phyloP scores from a whole-genome alignment of 2,329 filamentous ascomycete species.

The Diaporthe sp. region DNA sequence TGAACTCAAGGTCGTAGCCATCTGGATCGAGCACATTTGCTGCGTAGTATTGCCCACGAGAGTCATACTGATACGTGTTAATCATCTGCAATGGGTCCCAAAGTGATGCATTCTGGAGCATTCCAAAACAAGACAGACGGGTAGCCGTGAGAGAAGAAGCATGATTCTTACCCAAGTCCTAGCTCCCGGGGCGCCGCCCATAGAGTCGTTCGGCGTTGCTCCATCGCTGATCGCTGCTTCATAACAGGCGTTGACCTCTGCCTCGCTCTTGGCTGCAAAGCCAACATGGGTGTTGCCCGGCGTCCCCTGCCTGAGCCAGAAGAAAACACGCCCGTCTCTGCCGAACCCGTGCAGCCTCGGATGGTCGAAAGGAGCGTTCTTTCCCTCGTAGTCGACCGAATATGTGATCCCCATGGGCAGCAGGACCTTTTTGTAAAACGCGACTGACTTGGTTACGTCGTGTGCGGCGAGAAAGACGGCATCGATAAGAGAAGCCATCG shows the following conservation, averaged over 20 bases:
- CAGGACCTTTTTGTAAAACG: not conserved
- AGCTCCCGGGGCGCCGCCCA: not conserved
- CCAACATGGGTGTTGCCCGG: slow-evolving; percentile 2
- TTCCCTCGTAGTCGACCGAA: not conserved
- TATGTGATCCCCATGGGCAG: not conserved
- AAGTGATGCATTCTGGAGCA: no score
- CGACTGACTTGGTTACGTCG: not conserved
- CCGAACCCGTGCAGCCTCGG: not conserved
- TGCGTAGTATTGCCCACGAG: not conserved
- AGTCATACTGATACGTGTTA: no score
- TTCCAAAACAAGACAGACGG: no score
- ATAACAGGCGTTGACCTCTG: slow-evolving; percentile 8
- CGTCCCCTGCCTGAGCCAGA: not conserved
- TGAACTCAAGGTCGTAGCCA: not conserved
- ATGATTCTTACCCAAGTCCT: no score
- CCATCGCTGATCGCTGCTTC: not conserved
- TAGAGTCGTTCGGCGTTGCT: not conserved
- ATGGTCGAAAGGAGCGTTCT: not conserved
- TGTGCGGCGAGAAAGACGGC: not conserved
- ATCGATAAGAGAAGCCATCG: slow-evolving; percentile 11
- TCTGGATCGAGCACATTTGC: slow-evolving; percentile 6
- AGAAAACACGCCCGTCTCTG: slow-evolving; percentile 11
- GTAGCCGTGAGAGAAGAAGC: no score
- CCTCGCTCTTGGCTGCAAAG: not conserved
- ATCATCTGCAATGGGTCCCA: no score